Evolutionary conservation across 2,329 filamentous ascomycete genomes (phyloP), one percentile per base, ranked within the genome.

Genomic region (Ceratocystis diversiconidia): DNA sequence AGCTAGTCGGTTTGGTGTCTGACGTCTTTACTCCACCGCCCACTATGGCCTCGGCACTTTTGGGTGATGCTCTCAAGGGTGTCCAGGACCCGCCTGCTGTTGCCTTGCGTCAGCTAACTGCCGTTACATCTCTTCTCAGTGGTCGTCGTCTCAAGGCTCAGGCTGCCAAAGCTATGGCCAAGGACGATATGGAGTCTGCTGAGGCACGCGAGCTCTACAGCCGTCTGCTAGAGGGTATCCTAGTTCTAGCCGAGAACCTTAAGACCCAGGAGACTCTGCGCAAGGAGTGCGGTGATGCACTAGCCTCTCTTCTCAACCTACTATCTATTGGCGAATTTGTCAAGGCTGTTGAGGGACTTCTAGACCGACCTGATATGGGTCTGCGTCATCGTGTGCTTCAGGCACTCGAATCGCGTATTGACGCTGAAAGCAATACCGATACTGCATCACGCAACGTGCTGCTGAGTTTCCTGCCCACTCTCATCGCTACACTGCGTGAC

Each of bases 321-420:
- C 80, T 96, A 52, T 92, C 92, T 0, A 91, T 92, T 2, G 81
- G 85, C 63, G 90, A 96, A 75, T 94, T 97, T 74, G 85, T 97
- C 74, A 89, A 90, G 73, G 89, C 91, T 8, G 87, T 95, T 50
- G 89, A 95, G 72, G 84, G 85, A 32, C 80, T 99, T 36, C 83
- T 97, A 44, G 83, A 89, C 69, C 84, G 87, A 61, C 85, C 88
- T 5, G 86, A 90, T 69, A 81, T 89, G 70, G 84, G 88, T 61
- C 79, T 92, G 62, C 88, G 89, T 1, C 85, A 88, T 69, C 92
- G 89, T 76, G 89, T 91, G 61, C 83, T 92, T 68, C 86, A 82
- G 67, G 88, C 92, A 1, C 82, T 99, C 22, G 90, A 95, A 72
- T 79, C 85, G 64, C 88, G 92, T 52, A 86, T 96, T 44, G 85